Percentiles rank a stretch among this genome's conserved stretches.
Conservation (phyloP, 1,284 basidiomycete genomes). For the Ganoderma lingzhi region DNA sequence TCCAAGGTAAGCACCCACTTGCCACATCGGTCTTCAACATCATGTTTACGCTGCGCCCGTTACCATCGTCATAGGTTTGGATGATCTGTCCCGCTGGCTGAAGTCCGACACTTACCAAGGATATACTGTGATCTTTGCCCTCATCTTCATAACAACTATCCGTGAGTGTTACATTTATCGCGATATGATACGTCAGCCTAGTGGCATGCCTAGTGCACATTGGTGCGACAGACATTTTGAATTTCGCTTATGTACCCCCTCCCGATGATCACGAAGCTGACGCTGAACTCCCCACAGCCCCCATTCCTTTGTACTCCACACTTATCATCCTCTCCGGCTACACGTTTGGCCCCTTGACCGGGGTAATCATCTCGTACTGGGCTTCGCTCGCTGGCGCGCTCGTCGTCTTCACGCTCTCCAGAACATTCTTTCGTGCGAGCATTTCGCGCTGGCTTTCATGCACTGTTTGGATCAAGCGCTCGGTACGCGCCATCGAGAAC, state of each 20-base stretch:
- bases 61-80: constrained; percentile 57
- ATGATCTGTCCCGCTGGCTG: constrained; percentile 77
- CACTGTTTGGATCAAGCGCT: constrained; percentile 70
- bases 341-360: constrained; percentile 83
- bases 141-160: constrained; percentile 85
- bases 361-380: constrained; percentile 83
- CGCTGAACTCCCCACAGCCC: constrained; percentile 56
- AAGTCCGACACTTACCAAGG: constrained; percentile 72
- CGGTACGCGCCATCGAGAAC: constrained; percentile 88
- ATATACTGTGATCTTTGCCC: constrained; percentile 73
- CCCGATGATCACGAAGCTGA: constrained; percentile 14
- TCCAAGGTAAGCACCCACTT: constrained; percentile 59
- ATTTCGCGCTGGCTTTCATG: constrained; percentile 79
- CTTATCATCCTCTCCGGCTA: constrained; percentile 89
- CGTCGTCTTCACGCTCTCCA: constrained; percentile 80
- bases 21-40: constrained; percentile 8
- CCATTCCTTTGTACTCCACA: constrained; percentile 87
- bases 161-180: constrained; percentile 62
- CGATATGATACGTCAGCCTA: not conserved
- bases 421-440: constrained; percentile 70
- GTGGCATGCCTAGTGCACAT: not conserved
- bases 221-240: not conserved
- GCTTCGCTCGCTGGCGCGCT: constrained; percentile 86
- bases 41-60: constrained; percentile 9
- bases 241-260: not conserved